Conservation (phyloP, 2,329 filamentous ascomycete species). For the Fusarium dimerum region DNA sequence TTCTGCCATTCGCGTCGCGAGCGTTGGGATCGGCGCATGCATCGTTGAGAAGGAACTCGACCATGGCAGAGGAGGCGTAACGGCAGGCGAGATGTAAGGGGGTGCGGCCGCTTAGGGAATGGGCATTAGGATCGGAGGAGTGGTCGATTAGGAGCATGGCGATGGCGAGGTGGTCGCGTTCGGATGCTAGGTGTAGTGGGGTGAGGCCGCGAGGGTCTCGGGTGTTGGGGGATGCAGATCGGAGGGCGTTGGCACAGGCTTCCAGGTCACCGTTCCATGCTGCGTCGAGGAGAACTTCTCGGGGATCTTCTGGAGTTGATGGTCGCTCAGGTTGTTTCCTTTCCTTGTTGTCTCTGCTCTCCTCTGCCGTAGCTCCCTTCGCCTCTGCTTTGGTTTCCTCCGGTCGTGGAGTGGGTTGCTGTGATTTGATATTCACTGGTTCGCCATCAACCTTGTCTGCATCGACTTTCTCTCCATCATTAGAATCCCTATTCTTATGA, state of each 20-base stretch:
- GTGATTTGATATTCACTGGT: neutral
- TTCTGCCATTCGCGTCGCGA: constrained; percentile 31
- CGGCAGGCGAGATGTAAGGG: constrained; percentile 35
- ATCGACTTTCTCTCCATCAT: no score
- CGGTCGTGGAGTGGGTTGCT: neutral
- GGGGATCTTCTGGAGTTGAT: constrained; percentile 10
- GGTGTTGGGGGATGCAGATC: constrained; percentile 22
- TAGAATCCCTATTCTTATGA: neutral
- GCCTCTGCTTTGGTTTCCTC: neutral
- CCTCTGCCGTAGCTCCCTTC: neutral
- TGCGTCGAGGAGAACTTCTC: constrained; percentile 32
- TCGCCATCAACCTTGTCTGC: neutral
- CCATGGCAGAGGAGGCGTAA: constrained; percentile 30
- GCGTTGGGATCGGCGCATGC: constrained; percentile 32
- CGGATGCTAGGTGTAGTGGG: constrained; percentile 32
- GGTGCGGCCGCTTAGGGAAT: constrained; percentile 33
- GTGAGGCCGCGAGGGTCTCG: constrained; percentile 34
- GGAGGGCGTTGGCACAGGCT: constrained; percentile 25
- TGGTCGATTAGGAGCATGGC: constrained; percentile 36
- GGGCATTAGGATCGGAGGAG: constrained; percentile 26
- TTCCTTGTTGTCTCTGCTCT: neutral
- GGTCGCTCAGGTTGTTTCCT: neutral
- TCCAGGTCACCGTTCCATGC: constrained; percentile 36
- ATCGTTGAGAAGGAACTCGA: constrained; percentile 35
- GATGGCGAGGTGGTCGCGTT: constrained; percentile 35